Percentiles rank a stretch among this genome's conserved stretches.
Conservation (phyloP, 2,329 filamentous ascomycete genomes). For the Blastomyces gilchristii region DNA sequence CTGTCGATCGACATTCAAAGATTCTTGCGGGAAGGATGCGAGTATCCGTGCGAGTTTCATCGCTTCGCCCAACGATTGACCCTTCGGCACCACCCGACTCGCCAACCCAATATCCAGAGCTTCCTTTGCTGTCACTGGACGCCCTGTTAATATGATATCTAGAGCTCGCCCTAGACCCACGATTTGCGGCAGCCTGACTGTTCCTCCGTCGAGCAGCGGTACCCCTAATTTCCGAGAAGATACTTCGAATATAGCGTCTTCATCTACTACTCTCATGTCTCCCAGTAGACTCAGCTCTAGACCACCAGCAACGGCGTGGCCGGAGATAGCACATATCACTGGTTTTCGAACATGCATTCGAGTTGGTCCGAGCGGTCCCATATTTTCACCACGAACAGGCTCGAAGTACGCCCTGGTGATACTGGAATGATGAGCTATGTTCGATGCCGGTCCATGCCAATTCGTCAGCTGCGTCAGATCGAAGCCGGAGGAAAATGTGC, state of each 20-base stretch:
- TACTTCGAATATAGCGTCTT: conserved; percentile 45
- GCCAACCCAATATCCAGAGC: conserved; percentile 44
- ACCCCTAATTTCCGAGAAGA: conserved; percentile 47
- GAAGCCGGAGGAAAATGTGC: conserved; percentile 45
- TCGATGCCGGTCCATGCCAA: conserved; percentile 10
- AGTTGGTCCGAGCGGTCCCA: conserved; percentile 45
- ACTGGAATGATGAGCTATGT: conserved; percentile 5
- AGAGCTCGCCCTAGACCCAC: conserved; percentile 45
- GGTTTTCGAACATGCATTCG: conserved; percentile 43
- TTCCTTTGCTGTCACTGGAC: conserved; percentile 40
- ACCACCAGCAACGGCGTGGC: conserved; percentile 46
- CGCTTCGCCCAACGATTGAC: conserved; percentile 42
- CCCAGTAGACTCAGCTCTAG: conserved; percentile 45
- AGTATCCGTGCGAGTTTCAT: conserved; percentile 39
- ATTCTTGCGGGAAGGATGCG: conserved; percentile 42
- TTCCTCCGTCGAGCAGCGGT: conserved; percentile 44
- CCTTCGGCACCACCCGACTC: conserved; percentile 44
- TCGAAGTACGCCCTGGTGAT: conserved; percentile 19
- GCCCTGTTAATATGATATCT: conserved; percentile 49
- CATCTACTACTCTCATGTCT: conserved; percentile 45
- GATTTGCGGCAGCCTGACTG: conserved; percentile 43
- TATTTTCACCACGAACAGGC: conserved; percentile 29
- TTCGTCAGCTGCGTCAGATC: conserved; percentile 41
- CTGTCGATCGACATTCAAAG: conserved; percentile 43
- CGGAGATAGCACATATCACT: conserved; percentile 43